Evolutionary conservation across 306 rosid species (phyloP).

Genomic region (Adenanthera pavonina): DNA sequence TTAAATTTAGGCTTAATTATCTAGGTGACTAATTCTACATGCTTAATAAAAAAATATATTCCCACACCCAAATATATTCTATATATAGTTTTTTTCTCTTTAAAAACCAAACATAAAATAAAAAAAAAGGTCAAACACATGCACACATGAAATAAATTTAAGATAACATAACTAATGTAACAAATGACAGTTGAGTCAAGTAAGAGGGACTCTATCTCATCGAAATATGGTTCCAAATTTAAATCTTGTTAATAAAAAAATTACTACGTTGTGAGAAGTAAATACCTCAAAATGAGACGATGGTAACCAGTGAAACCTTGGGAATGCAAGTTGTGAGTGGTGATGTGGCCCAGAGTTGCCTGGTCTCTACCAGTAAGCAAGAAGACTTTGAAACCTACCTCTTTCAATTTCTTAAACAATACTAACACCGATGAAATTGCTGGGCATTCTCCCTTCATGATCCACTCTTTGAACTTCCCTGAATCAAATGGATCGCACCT

Average conservation of each 20-base stretch:
- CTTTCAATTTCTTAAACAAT: conserved; percentile 51
- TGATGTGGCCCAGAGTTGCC: conserved; percentile 54
- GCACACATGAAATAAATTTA: not conserved
- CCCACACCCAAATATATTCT: not conserved
- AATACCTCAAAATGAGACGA: conserved; percentile 77
- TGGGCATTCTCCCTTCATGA: conserved; percentile 60
- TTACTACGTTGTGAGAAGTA: too few species aligned
- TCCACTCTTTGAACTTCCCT: conserved; percentile 73
- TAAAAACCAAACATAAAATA: not conserved
- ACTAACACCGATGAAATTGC: conserved; percentile 50
- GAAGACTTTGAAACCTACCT: conserved; percentile 69
- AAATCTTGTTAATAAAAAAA: too few species aligned
- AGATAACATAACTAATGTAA: not conserved
- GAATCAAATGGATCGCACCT: conserved; percentile 94
- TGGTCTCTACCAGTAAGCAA: conserved; percentile 81
- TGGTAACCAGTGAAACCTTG: conserved; percentile 74
- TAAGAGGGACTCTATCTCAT: too few species aligned
- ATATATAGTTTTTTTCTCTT: not conserved
- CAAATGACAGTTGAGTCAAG: too few species aligned
- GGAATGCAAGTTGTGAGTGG: conserved; percentile 59
- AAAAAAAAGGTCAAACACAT: not conserved
- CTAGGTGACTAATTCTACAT: too few species aligned
- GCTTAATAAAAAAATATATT: not conserved
- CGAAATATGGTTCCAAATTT: too few species aligned
- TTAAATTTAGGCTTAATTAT: too few species aligned